Conservation (phyloP, 2,329 filamentous ascomycete species). For the Aureobasidium sp. region DNA sequence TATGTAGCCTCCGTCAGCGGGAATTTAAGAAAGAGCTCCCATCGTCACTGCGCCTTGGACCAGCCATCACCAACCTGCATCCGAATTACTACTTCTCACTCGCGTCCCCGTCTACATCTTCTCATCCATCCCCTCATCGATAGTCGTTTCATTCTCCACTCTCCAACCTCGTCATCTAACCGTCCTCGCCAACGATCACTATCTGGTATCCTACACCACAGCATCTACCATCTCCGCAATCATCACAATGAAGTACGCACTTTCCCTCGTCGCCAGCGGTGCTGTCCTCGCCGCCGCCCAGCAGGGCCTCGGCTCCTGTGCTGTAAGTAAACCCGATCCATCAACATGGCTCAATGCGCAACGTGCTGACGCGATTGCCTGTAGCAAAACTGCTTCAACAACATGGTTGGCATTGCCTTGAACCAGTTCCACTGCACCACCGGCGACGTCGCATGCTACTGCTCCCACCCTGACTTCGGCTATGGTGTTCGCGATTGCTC, state of each 20-base stretch:
- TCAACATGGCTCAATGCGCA: neutral
- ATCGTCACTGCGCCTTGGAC: slow-evolving; percentile 7
- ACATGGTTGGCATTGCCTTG: slow-evolving; percentile 28
- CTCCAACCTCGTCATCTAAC: slow-evolving; percentile 2
- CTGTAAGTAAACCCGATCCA: slow-evolving; percentile 24
- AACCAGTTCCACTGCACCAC: slow-evolving; percentile 24
- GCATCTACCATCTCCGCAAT: slow-evolving; percentile 6
- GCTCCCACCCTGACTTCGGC: slow-evolving; percentile 28
- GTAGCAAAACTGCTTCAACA: slow-evolving; percentile 29
- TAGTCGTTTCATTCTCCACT: slow-evolving; percentile 6
- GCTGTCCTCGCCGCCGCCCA: slow-evolving; percentile 28
- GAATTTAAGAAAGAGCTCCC: slow-evolving; percentile 7
- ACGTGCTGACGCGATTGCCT: neutral
- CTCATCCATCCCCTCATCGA: neutral
- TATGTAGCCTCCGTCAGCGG: neutral
- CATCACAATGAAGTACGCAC: slow-evolving; percentile 28
- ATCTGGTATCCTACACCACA: slow-evolving; percentile 9
- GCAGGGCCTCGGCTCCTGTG: slow-evolving; percentile 26
- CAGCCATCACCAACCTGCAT: slow-evolving; percentile 7
- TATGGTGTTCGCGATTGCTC: slow-evolving; percentile 34
- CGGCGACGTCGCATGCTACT: slow-evolving; percentile 29
- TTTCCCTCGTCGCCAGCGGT: slow-evolving; percentile 24
- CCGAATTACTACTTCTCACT: neutral
- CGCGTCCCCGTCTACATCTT: slow-evolving; percentile 3
- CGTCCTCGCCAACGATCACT: slow-evolving; percentile 1